These are phyloP conservation scores for Gomphus bonarii DNA, from an alignment of 1,284 basidiomycete species.

Conservation along the genomic window DNA sequence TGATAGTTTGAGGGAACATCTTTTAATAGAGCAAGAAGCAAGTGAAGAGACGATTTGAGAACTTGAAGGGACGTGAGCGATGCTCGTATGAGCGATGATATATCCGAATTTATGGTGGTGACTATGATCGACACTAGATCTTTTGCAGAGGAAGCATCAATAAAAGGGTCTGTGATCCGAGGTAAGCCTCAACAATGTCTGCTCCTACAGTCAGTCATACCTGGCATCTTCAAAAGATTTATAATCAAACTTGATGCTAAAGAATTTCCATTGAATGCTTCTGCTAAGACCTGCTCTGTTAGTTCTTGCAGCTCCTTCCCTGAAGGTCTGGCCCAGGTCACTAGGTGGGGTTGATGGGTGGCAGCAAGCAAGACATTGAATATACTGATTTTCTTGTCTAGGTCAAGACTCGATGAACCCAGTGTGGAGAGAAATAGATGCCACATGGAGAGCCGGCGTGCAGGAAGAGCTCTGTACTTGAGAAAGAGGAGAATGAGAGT, in stretches of 20 bases:
- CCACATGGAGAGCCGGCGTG: neutral
- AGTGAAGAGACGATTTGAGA: neutral
- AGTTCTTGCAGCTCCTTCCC: slow-evolving; percentile 1
- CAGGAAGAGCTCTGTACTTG: neutral
- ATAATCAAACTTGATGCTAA: neutral
- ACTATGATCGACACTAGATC: slow-evolving; percentile 1
- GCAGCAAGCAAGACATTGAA: neutral
- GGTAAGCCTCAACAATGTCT: neutral
- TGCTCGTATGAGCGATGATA: neutral
- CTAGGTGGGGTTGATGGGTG: neutral
- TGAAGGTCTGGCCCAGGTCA: neutral
- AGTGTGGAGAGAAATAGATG: slow-evolving; percentile 2
- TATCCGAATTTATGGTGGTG: neutral
- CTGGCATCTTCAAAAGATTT: neutral
- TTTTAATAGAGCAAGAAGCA: neutral
- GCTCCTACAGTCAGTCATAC: neutral
- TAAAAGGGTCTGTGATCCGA: slow-evolving; percentile 2
- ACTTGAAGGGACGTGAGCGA: neutral
- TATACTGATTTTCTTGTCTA: neutral
- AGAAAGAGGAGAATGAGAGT: slow-evolving; percentile 41
- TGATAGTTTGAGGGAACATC: neutral
- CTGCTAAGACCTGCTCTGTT: neutral
- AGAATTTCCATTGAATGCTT: slow-evolving; percentile 3
- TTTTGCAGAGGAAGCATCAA: neutral
- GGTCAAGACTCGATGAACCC: neutral